Conservation (phyloP, 2,329 filamentous ascomycete species). For the Leptodontidium sp. region DNA sequence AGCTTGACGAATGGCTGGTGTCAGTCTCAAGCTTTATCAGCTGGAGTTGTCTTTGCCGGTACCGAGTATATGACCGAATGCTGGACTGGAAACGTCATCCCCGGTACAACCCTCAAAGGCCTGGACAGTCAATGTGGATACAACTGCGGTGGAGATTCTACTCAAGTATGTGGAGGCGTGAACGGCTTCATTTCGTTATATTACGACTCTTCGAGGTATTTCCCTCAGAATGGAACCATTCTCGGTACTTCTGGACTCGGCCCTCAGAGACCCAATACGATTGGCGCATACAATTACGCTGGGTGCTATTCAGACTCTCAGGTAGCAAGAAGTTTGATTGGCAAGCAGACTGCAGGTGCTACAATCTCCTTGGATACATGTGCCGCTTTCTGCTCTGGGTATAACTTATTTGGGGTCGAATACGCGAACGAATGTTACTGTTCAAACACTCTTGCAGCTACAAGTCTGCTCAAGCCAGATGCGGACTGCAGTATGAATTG, state of each 20-base stretch:
- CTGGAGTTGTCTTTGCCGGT: slow-evolving; percentile 23
- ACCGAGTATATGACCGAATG: slow-evolving; percentile 31
- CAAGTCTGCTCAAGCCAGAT: slow-evolving; percentile 25
- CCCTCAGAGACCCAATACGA: slow-evolving; percentile 23
- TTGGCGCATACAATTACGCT: slow-evolving; percentile 27
- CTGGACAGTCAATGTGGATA: slow-evolving; percentile 25
- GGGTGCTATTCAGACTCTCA: slow-evolving; percentile 27
- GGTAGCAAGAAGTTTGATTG: slow-evolving; percentile 21
- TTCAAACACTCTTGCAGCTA: slow-evolving; percentile 19
- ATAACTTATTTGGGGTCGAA: slow-evolving; percentile 52
- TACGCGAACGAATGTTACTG: slow-evolving; percentile 55
- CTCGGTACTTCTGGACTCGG: slow-evolving; percentile 20
- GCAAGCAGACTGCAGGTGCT: slow-evolving; percentile 22
- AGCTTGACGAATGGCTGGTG: slow-evolving; percentile 29
- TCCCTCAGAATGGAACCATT: slow-evolving; percentile 24
- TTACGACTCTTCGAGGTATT: slow-evolving; percentile 30
- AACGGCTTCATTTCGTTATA: slow-evolving; percentile 30
- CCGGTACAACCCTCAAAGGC: slow-evolving; percentile 14
- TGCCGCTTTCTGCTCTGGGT: slow-evolving; percentile 29
- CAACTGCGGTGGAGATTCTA: slow-evolving; percentile 23
- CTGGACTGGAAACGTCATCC: slow-evolving; percentile 27
- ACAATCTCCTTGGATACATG: slow-evolving; percentile 34
- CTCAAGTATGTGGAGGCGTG: slow-evolving; percentile 25
- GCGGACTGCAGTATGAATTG: slow-evolving; percentile 39
- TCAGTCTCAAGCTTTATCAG: slow-evolving; percentile 22